Conservation (phyloP, 208 protist species). For the Leishmania turanica region DNA sequence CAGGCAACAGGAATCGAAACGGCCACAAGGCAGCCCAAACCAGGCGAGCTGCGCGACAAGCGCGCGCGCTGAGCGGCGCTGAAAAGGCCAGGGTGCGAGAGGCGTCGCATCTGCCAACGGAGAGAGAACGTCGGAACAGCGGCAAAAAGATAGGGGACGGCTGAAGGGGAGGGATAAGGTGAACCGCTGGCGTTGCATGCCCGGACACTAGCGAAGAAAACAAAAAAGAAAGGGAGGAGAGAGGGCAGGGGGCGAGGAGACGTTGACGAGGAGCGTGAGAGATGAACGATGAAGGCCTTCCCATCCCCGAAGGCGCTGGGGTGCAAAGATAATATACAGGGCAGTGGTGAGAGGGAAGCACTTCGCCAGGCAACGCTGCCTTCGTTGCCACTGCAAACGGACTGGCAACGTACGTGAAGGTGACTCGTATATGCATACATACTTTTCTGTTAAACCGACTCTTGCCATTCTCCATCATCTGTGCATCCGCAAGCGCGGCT, state of each 20-base stretch:
- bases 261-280: background rate
- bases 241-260: background rate
- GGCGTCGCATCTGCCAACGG: background rate
- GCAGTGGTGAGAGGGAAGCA: background rate
- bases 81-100: background rate
- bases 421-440: background rate
- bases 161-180: background rate
- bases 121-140: background rate
- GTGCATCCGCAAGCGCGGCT: background rate
- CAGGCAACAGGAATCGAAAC: background rate
- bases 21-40: background rate
- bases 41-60: background rate
- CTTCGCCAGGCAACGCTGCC: background rate
- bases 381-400: background rate
- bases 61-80: background rate
- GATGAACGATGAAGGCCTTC: background rate
- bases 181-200: background rate
- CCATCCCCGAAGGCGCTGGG: background rate
- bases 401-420: background rate
- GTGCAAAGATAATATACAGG: background rate
- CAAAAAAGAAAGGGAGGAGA: constrained; percentile 3
- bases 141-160: background rate
- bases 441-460: background rate
- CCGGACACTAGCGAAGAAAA: background rate
- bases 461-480: background rate